Percentiles rank a stretch among this genome's conserved stretches.
Conservation (phyloP, 768 basidiomycete species). For the Mycena venus region DNA sequence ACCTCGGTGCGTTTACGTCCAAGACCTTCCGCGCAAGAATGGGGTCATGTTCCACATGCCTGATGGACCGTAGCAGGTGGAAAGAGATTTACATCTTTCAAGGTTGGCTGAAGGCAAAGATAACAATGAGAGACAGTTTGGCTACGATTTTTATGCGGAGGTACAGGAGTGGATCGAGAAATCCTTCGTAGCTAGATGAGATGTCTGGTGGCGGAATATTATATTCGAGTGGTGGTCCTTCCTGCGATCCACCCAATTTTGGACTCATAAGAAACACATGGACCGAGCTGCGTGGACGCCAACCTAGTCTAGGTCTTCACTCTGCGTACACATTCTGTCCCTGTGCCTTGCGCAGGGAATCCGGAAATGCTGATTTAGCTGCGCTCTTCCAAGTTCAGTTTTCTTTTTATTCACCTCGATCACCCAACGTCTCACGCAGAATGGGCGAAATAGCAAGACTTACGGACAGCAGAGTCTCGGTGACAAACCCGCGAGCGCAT, state of each 20-base stretch:
- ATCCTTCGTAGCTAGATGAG: conserved; percentile 6
- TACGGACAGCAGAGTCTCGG: neutral
- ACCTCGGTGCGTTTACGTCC: neutral
- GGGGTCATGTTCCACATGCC: neutral
- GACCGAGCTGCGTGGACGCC: conserved; percentile 1
- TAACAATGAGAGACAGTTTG: conserved; percentile 1
- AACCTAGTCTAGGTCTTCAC: neutral
- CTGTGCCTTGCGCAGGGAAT: conserved; percentile 3
- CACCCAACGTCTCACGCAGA: conserved; percentile 2
- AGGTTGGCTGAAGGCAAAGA: neutral
- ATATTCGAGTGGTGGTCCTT: conserved; percentile 5
- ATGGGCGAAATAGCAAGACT: conserved; percentile 9
- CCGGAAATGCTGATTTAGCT: conserved; percentile 3
- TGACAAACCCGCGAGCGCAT: neutral
- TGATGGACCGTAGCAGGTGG: conserved; percentile 3
- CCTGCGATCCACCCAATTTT: conserved; percentile 4
- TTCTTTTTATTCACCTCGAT: neutral
- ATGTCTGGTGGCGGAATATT: conserved; percentile 8
- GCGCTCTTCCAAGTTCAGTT: conserved; percentile 8
- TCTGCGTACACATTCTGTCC: conserved; percentile 4
- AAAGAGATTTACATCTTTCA: neutral
- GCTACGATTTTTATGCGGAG: neutral
- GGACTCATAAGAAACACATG: neutral
- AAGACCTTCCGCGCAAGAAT: neutral
- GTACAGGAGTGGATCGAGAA: neutral